Evolutionary conservation across 2,329 filamentous ascomycete species (phyloP).

Genomic region (Parafenestella ontariensis): DNA sequence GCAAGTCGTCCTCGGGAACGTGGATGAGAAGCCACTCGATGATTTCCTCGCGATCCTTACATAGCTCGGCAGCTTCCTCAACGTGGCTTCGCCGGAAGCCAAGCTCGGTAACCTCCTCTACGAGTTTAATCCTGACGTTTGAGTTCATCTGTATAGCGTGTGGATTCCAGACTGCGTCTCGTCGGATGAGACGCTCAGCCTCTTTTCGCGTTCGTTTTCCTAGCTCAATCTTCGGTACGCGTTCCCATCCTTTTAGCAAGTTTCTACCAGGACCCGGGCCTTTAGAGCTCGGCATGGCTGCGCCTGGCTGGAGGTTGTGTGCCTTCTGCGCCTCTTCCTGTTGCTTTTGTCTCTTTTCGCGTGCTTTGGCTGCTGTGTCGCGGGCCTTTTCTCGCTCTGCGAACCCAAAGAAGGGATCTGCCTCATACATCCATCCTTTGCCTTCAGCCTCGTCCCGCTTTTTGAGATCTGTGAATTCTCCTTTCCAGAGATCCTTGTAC

Average conservation of each 20-base stretch:
- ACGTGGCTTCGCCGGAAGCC: slow-evolving; percentile 91
- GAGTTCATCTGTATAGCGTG: slow-evolving; percentile 71
- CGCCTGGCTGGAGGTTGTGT: slow-evolving; percentile 55
- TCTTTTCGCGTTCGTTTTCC: slow-evolving; percentile 79
- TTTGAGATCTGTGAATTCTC: slow-evolving; percentile 83
- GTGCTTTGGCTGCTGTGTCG: slow-evolving; percentile 78
- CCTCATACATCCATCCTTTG: slow-evolving; percentile 89
- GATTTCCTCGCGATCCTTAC: slow-evolving; percentile 90
- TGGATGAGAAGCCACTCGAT: slow-evolving; percentile 97
- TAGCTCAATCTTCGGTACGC: slow-evolving; percentile 91
- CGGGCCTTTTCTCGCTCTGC: slow-evolving; percentile 82
- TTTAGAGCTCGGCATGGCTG: slow-evolving; percentile 35
- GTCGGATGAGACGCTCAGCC: slow-evolving; percentile 80
- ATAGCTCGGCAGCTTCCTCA: slow-evolving; percentile 84
- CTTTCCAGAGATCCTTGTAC: slow-evolving; percentile 89
- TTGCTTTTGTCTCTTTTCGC: slow-evolving; percentile 66
- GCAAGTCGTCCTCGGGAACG: slow-evolving; percentile 96
- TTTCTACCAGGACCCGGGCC: slow-evolving; percentile 45
- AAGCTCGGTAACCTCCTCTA: slow-evolving; percentile 77
- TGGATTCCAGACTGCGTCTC: slow-evolving; percentile 86
- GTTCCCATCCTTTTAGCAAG: slow-evolving; percentile 77
- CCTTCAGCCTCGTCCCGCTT: slow-evolving; percentile 78
- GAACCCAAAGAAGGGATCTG: slow-evolving; percentile 86
- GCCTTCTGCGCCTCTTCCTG: slow-evolving; percentile 68
- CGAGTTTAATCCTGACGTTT: slow-evolving; percentile 64